A percentile compares a stretch with the other conserved stretches of the same genome.
phyloP scores from a whole-genome alignment of 2,329 filamentous ascomycete genomes.

The Claviceps cyperi region DNA sequence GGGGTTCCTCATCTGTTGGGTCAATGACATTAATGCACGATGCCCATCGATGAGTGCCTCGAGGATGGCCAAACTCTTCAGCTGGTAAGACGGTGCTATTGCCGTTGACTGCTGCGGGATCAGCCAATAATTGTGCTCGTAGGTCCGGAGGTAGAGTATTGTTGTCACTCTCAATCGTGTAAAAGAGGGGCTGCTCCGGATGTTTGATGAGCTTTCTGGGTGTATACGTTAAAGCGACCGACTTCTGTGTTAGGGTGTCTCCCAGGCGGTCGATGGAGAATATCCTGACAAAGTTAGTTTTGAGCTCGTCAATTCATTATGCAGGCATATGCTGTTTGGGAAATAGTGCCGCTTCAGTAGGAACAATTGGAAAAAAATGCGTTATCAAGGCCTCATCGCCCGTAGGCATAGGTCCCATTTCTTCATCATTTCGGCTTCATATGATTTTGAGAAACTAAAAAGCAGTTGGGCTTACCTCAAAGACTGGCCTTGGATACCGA shows the following conservation, averaged over 20 bases:
- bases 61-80: conserved; percentile 79
- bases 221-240: conserved; percentile 76
- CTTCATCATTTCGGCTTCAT: conserved; percentile 51
- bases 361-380: conserved; percentile 74
- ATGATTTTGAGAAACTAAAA: neutral
- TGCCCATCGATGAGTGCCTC: conserved; percentile 76
- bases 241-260: conserved; percentile 75
- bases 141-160: conserved; percentile 77
- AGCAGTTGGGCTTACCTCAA: conserved; percentile 47
- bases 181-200: conserved; percentile 78
- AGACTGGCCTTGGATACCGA: conserved; percentile 81
- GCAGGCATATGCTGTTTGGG: neutral
- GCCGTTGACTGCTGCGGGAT: conserved; percentile 56
- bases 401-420: conserved; percentile 39
- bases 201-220: conserved; percentile 79
- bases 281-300: conserved; percentile 40
- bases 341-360: conserved; percentile 56
- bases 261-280: conserved; percentile 81
- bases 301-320: neutral
- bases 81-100: conserved; percentile 57
- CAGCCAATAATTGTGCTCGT: conserved; percentile 56
- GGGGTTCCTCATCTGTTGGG: conserved; percentile 54
- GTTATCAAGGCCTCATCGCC: conserved; percentile 41
- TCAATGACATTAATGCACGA: conserved; percentile 92
- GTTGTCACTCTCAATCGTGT: conserved; percentile 86